These are phyloP conservation scores for Dioscorea dumetorum DNA, from an alignment of 106 monocot species.

Conservation along the genomic window DNA sequence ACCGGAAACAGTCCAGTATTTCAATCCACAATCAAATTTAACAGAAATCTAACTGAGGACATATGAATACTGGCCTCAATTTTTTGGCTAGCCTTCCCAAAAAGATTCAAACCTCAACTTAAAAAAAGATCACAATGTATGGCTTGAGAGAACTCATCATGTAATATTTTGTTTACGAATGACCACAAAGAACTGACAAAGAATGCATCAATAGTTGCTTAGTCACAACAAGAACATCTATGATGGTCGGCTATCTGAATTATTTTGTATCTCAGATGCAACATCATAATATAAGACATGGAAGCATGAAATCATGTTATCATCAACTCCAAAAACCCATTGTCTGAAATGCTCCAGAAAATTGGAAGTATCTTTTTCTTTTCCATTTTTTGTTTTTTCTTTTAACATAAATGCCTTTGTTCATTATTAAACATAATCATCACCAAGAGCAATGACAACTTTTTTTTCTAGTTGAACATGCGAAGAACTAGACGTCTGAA, in stretches of 20 bases:
- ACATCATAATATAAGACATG: not conserved
- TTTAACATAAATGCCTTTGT: too few species aligned
- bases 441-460: not conserved
- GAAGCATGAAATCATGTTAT: not conserved
- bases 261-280: too few species aligned
- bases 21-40: not conserved
- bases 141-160: too few species aligned
- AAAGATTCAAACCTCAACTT: too few species aligned
- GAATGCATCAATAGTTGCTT: not conserved
- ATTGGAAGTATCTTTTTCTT: not conserved
- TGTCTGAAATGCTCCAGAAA: not conserved
- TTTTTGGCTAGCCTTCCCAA: too few species aligned
- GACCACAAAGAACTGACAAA: too few species aligned
- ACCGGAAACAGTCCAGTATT: not conserved
- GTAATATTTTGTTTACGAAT: too few species aligned
- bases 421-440: too few species aligned
- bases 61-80: not conserved
- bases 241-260: too few species aligned
- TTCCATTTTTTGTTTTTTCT: not conserved
- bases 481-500: slow-evolving; percentile 3
- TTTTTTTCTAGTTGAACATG: not conserved
- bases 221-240: not conserved
- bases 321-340: not conserved
- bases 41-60: too few species aligned
- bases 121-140: too few species aligned